Conservation (phyloP, 352 stramenopile species). For the Saprolegnia parasitica region DNA sequence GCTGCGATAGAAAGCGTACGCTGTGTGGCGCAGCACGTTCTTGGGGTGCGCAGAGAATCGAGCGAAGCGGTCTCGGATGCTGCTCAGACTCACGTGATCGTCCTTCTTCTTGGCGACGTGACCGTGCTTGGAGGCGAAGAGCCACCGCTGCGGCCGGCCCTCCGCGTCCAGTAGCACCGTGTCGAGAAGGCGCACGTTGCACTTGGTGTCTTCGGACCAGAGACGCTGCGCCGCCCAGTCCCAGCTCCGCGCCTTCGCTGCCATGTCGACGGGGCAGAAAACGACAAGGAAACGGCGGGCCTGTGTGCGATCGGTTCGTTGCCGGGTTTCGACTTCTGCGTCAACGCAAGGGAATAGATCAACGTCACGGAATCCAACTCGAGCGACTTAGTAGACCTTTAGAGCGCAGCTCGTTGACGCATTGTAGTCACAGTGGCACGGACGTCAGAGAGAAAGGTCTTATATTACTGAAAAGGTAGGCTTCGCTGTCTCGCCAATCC, state of each 20-base stretch:
- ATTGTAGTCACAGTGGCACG: no score
- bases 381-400: no score
- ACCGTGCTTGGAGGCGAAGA: conserved; percentile 51
- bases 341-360: no score
- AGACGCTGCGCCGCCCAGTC: conserved; percentile 40
- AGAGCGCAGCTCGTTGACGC: no score
- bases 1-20: conserved; percentile 25
- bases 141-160: conserved; percentile 32
- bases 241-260: conserved; percentile 32
- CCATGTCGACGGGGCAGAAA: background rate
- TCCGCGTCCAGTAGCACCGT: conserved; percentile 36
- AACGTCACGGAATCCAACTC: no score
- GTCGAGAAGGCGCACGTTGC: conserved; percentile 39
- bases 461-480: no score
- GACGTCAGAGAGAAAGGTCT: no score
- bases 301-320: background rate
- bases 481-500: no score
- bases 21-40: conserved; percentile 29
- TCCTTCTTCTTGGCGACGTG: conserved; percentile 42
- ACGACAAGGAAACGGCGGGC: background rate
- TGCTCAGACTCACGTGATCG: conserved; percentile 30
- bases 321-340: no score
- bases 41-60: conserved; percentile 30
- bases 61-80: conserved; percentile 46
- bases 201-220: conserved; percentile 33